Conservation (phyloP, 169 alveolate genomes). For the Eimeria mitis region DNA sequence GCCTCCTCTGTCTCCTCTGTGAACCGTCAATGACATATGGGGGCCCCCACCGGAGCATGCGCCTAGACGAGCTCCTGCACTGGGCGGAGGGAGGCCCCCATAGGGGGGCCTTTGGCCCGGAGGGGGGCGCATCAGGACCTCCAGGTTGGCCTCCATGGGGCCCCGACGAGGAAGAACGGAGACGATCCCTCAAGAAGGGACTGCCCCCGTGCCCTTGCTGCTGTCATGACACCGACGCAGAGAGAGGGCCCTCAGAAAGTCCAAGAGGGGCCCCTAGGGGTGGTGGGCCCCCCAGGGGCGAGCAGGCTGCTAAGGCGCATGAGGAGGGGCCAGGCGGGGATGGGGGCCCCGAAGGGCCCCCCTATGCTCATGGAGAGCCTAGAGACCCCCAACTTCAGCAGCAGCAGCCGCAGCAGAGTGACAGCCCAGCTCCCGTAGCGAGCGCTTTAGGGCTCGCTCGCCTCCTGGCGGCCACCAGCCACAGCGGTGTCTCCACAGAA, state of each 20-base stretch:
- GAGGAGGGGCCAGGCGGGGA: not conserved
- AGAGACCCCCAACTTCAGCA: constrained; percentile 4
- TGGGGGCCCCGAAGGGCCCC: constrained; percentile 35
- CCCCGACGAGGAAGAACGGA: constrained; percentile 37
- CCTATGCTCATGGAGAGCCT: constrained; percentile 3
- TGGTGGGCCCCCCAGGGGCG: too few relatives aligned
- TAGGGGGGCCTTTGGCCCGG: not conserved
- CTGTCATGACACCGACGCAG: constrained; percentile 21
- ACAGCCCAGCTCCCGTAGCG: not conserved
- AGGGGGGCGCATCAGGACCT: not conserved
- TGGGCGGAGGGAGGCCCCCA: constrained; percentile 54
- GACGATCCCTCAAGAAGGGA: constrained; percentile 45
- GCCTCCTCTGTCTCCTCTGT: constrained; percentile 42
- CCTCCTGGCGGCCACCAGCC: constrained; percentile 8
- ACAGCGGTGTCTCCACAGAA: not conserved
- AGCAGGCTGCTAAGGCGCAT: not conserved
- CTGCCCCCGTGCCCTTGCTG: constrained; percentile 47
- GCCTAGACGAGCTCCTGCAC: constrained; percentile 47
- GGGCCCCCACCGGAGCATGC: constrained; percentile 74
- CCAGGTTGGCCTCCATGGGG: constrained; percentile 9
- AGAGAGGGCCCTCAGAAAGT: not conserved
- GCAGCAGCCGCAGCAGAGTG: not conserved
- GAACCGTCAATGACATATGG: constrained; percentile 38
- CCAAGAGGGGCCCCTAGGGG: not conserved
- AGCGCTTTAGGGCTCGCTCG: constrained; percentile 7